Conservation (phyloP, 108 stramenopile species). For the Nitzschia putrida region DNA sequence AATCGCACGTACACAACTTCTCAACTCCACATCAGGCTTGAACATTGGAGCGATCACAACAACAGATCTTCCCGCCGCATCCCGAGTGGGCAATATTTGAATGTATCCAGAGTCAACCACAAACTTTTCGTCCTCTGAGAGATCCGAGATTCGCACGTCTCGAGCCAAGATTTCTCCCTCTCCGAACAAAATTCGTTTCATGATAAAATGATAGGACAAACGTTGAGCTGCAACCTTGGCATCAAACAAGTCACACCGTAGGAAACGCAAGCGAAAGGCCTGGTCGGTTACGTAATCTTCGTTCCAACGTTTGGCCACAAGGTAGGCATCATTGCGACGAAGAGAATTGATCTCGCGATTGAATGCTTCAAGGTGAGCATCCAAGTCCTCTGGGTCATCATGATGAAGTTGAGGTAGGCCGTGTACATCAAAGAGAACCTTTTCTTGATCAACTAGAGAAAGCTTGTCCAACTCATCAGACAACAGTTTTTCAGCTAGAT, state of each 20-base stretch:
- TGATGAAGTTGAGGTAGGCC: conserved; percentile 17
- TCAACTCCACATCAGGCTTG: background rate
- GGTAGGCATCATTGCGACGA: conserved; percentile 14
- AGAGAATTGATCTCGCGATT: conserved; percentile 8
- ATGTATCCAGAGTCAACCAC: conserved; percentile 17
- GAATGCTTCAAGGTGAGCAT: background rate
- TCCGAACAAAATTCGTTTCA: conserved; percentile 28
- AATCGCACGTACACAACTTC: conserved; percentile 3
- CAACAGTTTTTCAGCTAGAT: conserved; percentile 6
- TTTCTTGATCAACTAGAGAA: conserved; percentile 1
- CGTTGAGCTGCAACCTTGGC: conserved; percentile 6
- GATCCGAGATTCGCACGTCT: conserved; percentile 16
- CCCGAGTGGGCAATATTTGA: conserved; percentile 30
- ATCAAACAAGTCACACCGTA: conserved; percentile 25
- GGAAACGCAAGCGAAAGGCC: conserved; percentile 27
- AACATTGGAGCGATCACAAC: conserved; percentile 10
- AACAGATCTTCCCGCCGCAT: conserved; percentile 28
- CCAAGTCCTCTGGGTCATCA: conserved; percentile 10
- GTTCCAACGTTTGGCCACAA: conserved; percentile 15
- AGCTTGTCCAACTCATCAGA: conserved; percentile 15
- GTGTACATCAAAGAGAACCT: conserved; percentile 33
- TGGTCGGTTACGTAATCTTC: conserved; percentile 19
- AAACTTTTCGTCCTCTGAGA: conserved; percentile 3
- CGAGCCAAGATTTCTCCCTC: conserved; percentile 25
- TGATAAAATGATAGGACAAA: conserved; percentile 19